Percentiles rank a stretch among this genome's conserved stretches.
These are phyloP conservation scores for Xylaria cubensis DNA, from an alignment of 495 filamentous ascomycete genomes.

Conservation along the genomic window DNA sequence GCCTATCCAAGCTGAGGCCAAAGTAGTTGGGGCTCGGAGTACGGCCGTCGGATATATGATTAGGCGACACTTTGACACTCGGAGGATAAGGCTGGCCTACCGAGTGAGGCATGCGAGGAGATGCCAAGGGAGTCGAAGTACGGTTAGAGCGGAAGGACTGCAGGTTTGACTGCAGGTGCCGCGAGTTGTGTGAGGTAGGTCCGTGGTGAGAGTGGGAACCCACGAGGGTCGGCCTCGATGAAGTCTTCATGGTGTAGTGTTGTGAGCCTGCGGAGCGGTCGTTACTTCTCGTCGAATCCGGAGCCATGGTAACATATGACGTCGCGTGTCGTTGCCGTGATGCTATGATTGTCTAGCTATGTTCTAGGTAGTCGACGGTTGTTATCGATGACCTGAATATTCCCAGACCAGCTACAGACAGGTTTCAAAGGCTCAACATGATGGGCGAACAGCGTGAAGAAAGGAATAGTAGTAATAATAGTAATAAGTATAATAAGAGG, in stretches of 20 bases:
- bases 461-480: neutral
- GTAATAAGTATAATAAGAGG: neutral
- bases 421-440: slow-evolving; percentile 24
- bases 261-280: slow-evolving; percentile 41
- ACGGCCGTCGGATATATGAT: slow-evolving; percentile 47
- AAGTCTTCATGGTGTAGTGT: slow-evolving; percentile 57
- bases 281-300: slow-evolving; percentile 40
- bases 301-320: slow-evolving; percentile 39
- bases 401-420: slow-evolving; percentile 15
- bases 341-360: neutral
- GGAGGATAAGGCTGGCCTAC: slow-evolving; percentile 52
- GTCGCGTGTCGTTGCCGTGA: slow-evolving; percentile 36
- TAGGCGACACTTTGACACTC: slow-evolving; percentile 41
- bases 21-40: slow-evolving; percentile 83
- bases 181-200: slow-evolving; percentile 37
- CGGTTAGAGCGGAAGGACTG: slow-evolving; percentile 47
- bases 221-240: slow-evolving; percentile 47
- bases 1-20: slow-evolving; percentile 68
- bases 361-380: slow-evolving; percentile 8
- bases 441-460: neutral
- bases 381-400: slow-evolving; percentile 5
- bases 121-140: slow-evolving; percentile 51
- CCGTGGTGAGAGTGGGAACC: slow-evolving; percentile 45
- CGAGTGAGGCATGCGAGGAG: slow-evolving; percentile 50
- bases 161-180: slow-evolving; percentile 50